phyloP scores from a whole-genome alignment of 768 basidiomycete species.

The Leccinum truebloodii region DNA sequence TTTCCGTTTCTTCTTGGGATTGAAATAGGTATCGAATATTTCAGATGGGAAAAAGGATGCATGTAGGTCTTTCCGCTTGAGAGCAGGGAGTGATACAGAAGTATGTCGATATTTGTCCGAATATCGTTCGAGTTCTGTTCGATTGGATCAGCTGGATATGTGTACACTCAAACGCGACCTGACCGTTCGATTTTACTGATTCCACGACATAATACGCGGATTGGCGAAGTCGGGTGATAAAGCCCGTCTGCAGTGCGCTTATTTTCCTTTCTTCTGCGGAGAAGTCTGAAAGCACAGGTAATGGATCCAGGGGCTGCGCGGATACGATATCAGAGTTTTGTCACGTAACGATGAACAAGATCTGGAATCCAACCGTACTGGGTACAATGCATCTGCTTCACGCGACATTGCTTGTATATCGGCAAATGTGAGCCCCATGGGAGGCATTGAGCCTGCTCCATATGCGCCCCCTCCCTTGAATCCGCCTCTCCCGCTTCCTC shows the following conservation, averaged over 20 bases:
- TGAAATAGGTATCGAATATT: conserved; percentile 79
- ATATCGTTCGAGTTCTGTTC: conserved; percentile 71
- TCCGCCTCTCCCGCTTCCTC: conserved; percentile 62
- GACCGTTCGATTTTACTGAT: conserved; percentile 62
- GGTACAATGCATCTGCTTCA: conserved; percentile 78
- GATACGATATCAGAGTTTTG: conserved; percentile 20
- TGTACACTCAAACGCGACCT: conserved; percentile 6
- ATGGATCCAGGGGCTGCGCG: conserved; percentile 56
- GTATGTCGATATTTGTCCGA: conserved; percentile 82
- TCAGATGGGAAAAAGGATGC: conserved; percentile 76
- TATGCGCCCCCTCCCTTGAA: conserved; percentile 48
- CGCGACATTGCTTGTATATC: conserved; percentile 77
- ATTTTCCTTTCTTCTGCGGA: conserved; percentile 65
- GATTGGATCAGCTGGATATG: conserved; percentile 3
- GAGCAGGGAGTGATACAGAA: conserved; percentile 55
- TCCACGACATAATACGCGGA: conserved; percentile 80
- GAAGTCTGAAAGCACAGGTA: conserved; percentile 71
- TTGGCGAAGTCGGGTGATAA: conserved; percentile 60
- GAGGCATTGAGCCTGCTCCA: conserved; percentile 46
- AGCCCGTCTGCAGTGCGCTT: conserved; percentile 65
- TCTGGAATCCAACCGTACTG: conserved; percentile 51
- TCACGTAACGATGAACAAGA: conserved; percentile 18
- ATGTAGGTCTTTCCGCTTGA: conserved; percentile 71
- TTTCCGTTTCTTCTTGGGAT: conserved; percentile 67
- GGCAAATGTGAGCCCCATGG: conserved; percentile 80